Evolutionary conservation across 2,329 filamentous ascomycete genomes (phyloP), one percentile per base, ranked within the genome.

Genomic region (Cordyceps javanica): DNA sequence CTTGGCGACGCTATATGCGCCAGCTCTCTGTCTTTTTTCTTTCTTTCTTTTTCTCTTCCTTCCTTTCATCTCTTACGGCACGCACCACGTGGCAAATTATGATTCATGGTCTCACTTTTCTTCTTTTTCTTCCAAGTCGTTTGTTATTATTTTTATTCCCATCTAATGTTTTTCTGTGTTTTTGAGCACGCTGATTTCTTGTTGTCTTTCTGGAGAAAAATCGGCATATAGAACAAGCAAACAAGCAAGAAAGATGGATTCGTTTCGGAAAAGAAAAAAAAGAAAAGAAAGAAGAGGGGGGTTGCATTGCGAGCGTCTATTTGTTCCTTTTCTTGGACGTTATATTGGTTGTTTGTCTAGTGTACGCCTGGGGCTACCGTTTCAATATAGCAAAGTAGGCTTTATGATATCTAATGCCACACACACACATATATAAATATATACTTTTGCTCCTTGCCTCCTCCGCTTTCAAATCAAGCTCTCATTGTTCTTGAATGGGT

Each of bases 91-190:
- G 30, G 44, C 44, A 32, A 44, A 39, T 60, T 19, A 60, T 48
- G 49, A 55, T 60, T 63, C 58, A 57, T 51, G 51, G 58, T 44
- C 32, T 53, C 46, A 50, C 36, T 36, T 23, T 36, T 44, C 16
- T 32, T 52, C 26, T 52, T 50, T 44, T 28, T 30, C 61, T 62
- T 36, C 46, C 60, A 16, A 57, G 54, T 44, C 59, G 51, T 49
- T 59, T 60, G 51, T 49, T 59, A 34, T 14, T 26, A 45, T 52
- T 36, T 52, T 45, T 55, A 55, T 55, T 55, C 52, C 52, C 52
- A 55, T 46, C 34, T 46, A 46, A 14, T 58, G 21, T 52, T 30
- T 51, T 57, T 13, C 14, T 30, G 2, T 30, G 25, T 38, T 46
- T 55, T 34, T 23, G 13, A 50, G 30, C n/a, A 19, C 41, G 23